Evolutionary conservation across 139 green algal genomes (phyloP).

Genomic region (Trebouxia sp.): DNA sequence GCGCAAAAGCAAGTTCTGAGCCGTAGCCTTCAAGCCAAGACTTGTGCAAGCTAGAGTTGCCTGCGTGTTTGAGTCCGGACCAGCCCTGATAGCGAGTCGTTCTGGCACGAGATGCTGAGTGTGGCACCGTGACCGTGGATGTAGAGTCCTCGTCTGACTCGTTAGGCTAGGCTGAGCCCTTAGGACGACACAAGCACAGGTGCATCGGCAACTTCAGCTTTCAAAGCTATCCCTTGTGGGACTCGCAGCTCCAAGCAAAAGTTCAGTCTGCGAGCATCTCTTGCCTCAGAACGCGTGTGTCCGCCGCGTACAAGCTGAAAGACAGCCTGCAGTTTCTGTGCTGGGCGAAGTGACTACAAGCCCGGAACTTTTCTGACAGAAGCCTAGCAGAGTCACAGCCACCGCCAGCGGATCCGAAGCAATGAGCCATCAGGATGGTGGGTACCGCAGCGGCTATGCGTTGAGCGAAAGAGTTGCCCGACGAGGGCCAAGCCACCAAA

Average conservation of each 20-base stretch:
- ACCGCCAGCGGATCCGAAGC: neutral
- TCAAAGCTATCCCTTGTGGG: too few relatives aligned
- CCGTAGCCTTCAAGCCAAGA: too few relatives aligned
- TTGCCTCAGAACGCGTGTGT: too few relatives aligned
- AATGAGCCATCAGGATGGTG: conserved; percentile 2
- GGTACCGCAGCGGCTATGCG: neutral
- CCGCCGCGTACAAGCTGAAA: too few relatives aligned
- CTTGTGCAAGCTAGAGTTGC: too few relatives aligned
- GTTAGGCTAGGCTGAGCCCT: neutral
- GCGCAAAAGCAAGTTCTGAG: too few relatives aligned
- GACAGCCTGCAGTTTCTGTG: conserved; percentile 12
- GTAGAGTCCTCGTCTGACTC: too few relatives aligned
- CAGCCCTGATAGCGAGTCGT: too few relatives aligned
- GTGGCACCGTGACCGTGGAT: neutral
- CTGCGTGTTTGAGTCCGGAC: too few relatives aligned
- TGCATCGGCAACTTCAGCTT: conserved; percentile 12
- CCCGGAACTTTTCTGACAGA: neutral
- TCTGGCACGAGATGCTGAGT: neutral
- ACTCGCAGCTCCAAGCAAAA: neutral
- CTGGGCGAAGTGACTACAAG: neutral
- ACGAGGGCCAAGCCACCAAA: conserved; percentile 18
- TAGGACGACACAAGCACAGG: neutral
- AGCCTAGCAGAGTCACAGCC: neutral
- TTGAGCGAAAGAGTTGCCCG: neutral
- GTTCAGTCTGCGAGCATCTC: too few relatives aligned